Conservation (phyloP, 2,329 filamentous ascomycete species). For the Amylocarpus encephaloides region DNA sequence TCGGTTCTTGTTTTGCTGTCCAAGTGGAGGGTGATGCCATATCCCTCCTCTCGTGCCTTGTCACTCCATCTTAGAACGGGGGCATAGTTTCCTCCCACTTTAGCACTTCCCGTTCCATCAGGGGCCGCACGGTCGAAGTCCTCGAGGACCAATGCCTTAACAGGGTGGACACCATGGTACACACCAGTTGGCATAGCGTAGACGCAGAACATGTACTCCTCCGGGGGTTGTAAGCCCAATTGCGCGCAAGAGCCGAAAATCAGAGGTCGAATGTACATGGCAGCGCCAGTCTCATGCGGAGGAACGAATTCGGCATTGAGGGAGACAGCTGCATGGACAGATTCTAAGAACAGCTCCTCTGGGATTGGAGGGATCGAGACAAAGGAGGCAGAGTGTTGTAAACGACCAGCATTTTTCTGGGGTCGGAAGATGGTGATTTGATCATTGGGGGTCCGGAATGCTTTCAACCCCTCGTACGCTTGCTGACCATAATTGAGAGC, state of each 20-base stretch:
- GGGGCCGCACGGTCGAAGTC: constrained; percentile 93
- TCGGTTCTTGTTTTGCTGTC: constrained; percentile 79
- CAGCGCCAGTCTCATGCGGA: constrained; percentile 79
- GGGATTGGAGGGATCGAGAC: constrained; percentile 80
- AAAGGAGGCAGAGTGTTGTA: constrained; percentile 78
- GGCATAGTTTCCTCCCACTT: constrained; percentile 93
- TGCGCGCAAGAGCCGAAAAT: constrained; percentile 85
- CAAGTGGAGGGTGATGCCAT: constrained; percentile 89
- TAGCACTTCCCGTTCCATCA: constrained; percentile 82
- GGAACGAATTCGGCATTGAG: constrained; percentile 89
- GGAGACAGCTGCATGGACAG: constrained; percentile 73
- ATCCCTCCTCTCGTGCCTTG: constrained; percentile 70
- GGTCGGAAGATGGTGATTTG: constrained; percentile 84
- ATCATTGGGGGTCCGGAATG: constrained; percentile 72
- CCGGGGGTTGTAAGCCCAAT: constrained; percentile 76
- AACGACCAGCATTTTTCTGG: constrained; percentile 72
- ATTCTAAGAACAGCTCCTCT: constrained; percentile 65
- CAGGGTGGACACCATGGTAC: constrained; percentile 84
- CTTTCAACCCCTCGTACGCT: constrained; percentile 97
- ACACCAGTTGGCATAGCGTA: constrained; percentile 89
- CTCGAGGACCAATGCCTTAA: constrained; percentile 83
- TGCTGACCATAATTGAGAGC: constrained; percentile 96
- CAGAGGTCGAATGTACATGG: constrained; percentile 87
- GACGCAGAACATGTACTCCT: constrained; percentile 87
- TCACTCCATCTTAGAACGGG: constrained; percentile 86